Evolutionary conservation across 441 rosid species (phyloP).

Genomic region (Aleurites moluccanus): DNA sequence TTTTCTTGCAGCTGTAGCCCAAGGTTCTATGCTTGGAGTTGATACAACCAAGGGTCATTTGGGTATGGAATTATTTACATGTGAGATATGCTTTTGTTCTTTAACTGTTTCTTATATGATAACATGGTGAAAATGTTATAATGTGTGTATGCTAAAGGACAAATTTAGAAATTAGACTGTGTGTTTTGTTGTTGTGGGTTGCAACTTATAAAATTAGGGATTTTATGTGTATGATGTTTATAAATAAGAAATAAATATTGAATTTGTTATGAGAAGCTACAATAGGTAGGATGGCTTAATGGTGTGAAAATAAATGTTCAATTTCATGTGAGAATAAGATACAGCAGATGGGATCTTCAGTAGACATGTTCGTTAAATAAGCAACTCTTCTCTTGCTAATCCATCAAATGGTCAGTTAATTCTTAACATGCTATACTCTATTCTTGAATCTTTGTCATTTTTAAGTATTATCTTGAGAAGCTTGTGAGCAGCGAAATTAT

Average conservation of each 20-base stretch:
- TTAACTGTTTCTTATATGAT: slow-evolving; percentile 12
- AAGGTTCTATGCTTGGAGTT: slow-evolving; percentile 53
- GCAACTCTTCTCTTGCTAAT: neutral
- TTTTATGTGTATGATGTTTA: neutral
- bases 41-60: slow-evolving; percentile 60
- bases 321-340: neutral
- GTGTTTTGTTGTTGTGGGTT: neutral
- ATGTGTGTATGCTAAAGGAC: neutral
- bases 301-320: neutral
- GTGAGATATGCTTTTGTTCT: slow-evolving; percentile 34
- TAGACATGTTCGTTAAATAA: neutral
- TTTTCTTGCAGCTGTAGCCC: slow-evolving; percentile 63
- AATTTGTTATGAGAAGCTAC: neutral
- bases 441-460: neutral
- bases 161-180: neutral
- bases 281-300: neutral
- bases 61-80: slow-evolving; percentile 42
- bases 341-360: neutral
- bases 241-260: neutral
- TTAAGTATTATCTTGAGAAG: slow-evolving; percentile 7
- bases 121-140: slow-evolving; percentile 12
- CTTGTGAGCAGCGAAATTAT: neutral
- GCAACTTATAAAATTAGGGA: neutral
- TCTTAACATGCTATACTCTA: neutral
- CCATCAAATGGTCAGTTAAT: neutral